A percentile compares a stretch with the other conserved stretches of the same genome.
phyloP scores from a whole-genome alignment of 805 yeast species.

The Sugiyamaella marilandica region DNA sequence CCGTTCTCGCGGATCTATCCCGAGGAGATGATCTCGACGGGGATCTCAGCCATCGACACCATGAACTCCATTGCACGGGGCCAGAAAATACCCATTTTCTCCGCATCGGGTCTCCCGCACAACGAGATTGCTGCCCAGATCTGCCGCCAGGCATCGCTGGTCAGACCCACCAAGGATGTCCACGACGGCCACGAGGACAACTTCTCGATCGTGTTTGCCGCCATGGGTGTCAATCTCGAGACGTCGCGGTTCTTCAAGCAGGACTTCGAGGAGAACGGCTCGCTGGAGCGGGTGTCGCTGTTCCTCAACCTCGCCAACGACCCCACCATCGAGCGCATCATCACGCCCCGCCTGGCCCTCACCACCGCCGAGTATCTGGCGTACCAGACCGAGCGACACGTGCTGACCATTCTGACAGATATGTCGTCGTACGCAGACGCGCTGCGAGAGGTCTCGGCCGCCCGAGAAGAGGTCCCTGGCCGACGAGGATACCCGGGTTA shows the following conservation, averaged over 20 bases:
- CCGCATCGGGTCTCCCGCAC: conserved; percentile 99
- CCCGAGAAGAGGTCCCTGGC: conserved; percentile 99
- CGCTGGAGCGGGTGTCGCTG: conserved; percentile 94
- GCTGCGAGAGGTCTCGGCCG: conserved; percentile 98
- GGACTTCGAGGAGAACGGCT: conserved; percentile 98
- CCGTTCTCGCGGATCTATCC: conserved; percentile 98
- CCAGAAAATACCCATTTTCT: conserved; percentile 97
- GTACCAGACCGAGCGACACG: conserved; percentile 98
- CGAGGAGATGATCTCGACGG: conserved; percentile 99
- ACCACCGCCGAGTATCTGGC: conserved; percentile 99
- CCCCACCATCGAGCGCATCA: conserved; percentile 98
- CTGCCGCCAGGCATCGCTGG: conserved; percentile 99
- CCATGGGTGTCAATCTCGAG: conserved; percentile 99
- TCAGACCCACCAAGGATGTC: conserved; percentile 98
- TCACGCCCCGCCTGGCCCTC: conserved; percentile 97
- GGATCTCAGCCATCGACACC: conserved; percentile 96
- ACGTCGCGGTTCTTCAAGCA: conserved; percentile 98
- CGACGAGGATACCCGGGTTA: conserved; percentile 99
- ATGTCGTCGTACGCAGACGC: conserved; percentile 99
- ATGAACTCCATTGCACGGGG: conserved; percentile 99
- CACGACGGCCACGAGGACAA: conserved; percentile 99
- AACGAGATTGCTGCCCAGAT: conserved; percentile 99
- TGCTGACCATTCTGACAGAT: conserved; percentile 94
- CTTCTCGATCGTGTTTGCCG: conserved; percentile 98
- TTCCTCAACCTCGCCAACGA: conserved; percentile 97